Base-by-base conservation (phyloP, 805 yeast genomes). In the Cyberlindnera japonica region DNA sequence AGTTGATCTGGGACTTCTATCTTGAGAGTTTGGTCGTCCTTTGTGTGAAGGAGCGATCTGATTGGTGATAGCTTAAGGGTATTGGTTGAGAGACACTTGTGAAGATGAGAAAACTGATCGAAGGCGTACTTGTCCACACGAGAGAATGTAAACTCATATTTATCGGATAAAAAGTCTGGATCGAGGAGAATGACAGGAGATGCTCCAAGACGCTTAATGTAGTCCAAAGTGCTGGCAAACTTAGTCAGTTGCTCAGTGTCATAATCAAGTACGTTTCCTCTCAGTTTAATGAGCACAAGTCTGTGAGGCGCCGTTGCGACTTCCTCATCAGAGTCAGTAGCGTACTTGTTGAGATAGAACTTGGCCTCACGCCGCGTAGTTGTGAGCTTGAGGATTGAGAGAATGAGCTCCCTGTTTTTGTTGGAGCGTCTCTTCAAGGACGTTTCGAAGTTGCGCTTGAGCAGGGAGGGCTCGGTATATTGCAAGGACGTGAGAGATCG, bases 351-450 rank as follows among this genome's bases (percentile, higher is more conserved):
- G 34, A 91, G 64, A 57, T 90, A 91, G 48, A 82, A 83, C 47
- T 77, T 74, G 5, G 96, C 95, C 57, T 91, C 98, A 45, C 99
- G 70, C 59, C 88, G 90, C 1, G 98, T 91, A 6, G 97, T 95
- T 4, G 97, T 86, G 2, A 96, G 81, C 54, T 82, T 82, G 43
- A 91, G 68, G 18, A 91, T 89, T 2, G 96, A 81, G 14, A 88
- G 65, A n/a, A 91, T 81, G 37, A 91, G 65, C 40, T 85, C 86
- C 49, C 78, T 71, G 49, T 78, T 79, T 15, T 76, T 74, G 33
- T 69, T 64, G 8, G 44, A 52, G 29, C 44, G 58, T 44, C 29
- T 54, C 56, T 45, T 47, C 21, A 40, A 15, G 11, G 30, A 23
- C 8, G 42, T 35, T 19, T 41, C 53, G 13, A 38, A 30, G 30